Conservation (phyloP, 371 early-diverging fungal genomes). For the Mucor irregularis region DNA sequence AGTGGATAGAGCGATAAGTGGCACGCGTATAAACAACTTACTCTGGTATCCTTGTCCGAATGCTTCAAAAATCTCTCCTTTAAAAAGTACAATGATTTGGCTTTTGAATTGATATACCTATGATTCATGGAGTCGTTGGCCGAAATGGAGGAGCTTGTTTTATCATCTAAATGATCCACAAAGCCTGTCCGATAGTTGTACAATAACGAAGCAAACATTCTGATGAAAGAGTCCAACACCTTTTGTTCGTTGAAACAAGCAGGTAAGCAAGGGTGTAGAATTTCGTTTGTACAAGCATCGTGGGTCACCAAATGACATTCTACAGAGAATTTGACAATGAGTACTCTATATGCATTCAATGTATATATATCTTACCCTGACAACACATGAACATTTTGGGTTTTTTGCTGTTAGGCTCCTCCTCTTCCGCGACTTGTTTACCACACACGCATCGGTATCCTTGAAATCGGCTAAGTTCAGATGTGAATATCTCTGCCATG, state of each 20-base stretch:
- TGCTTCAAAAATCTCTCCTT: constrained; percentile 65
- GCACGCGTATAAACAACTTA: no score
- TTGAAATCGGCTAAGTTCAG: constrained; percentile 34
- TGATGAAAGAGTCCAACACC: constrained; percentile 69
- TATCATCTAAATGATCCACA: constrained; percentile 33
- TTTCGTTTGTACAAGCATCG: constrained; percentile 56
- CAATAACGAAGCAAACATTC: constrained; percentile 77
- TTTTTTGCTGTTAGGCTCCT: constrained; percentile 2
- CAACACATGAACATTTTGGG: constrained; percentile 41
- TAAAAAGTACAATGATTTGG: constrained; percentile 39
- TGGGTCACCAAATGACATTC: constrained; percentile 61
- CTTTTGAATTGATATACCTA: constrained; percentile 17
- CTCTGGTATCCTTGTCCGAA: constrained; percentile 69
- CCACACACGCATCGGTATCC: constrained; percentile 51
- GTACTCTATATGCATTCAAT: neutral
- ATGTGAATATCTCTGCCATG: constrained; percentile 41
- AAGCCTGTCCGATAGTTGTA: constrained; percentile 69
- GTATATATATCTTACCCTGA: constrained; percentile 32
- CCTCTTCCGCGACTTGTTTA: constrained; percentile 28
- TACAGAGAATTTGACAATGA: constrained; percentile 11
- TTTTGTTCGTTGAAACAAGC: constrained; percentile 72
- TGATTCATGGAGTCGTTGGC: no score
- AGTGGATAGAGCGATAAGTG: no score
- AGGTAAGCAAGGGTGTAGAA: constrained; percentile 60
- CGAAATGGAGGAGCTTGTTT: constrained; percentile 4